These are phyloP conservation scores for Blastobotrys petasosporus DNA, from an alignment of 1,139 yeast genomes.

Conservation along the genomic window DNA sequence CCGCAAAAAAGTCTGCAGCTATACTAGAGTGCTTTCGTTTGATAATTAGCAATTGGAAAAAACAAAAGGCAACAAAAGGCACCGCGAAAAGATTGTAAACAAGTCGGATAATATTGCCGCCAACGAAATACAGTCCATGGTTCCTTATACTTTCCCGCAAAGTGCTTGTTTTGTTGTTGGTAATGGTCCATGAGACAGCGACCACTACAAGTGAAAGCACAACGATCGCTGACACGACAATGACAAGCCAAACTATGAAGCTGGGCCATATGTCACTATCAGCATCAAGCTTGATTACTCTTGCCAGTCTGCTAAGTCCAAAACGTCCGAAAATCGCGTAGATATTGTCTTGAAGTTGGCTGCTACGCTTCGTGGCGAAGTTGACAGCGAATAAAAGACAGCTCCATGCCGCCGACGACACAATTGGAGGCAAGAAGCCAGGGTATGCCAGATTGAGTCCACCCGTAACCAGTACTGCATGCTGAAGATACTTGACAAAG, in stretches of 20 bases:
- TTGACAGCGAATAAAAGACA: constrained; percentile 29
- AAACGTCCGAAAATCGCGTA: constrained; percentile 22
- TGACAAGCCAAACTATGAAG: constrained; percentile 32
- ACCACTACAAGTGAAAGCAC: constrained; percentile 14
- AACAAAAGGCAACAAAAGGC: constrained; percentile 30
- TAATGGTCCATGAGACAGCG: constrained; percentile 11
- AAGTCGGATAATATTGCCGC: constrained; percentile 28
- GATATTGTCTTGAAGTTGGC: constrained; percentile 22
- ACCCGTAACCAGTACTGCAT: constrained; percentile 48
- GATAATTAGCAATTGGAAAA: constrained; percentile 31
- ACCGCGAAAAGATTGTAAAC: constrained; percentile 26
- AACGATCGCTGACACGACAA: constrained; percentile 19
- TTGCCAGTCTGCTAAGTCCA: constrained; percentile 29
- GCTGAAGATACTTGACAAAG: constrained; percentile 49
- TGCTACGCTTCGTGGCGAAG: constrained; percentile 15
- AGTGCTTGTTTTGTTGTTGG: constrained; percentile 11
- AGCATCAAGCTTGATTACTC: constrained; percentile 24
- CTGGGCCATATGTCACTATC: constrained; percentile 33
- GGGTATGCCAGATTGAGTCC: constrained; percentile 57
- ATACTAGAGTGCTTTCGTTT: constrained; percentile 17
- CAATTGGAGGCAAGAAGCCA: constrained; percentile 56
- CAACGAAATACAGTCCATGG: constrained; percentile 19
- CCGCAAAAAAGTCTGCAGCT: constrained; percentile 30
- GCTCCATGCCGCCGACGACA: constrained; percentile 40
- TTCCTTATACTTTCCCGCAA: constrained; percentile 16